Evolutionary conservation across 2,329 filamentous ascomycete genomes (phyloP).

Genomic region (Microcyclosporella mali): DNA sequence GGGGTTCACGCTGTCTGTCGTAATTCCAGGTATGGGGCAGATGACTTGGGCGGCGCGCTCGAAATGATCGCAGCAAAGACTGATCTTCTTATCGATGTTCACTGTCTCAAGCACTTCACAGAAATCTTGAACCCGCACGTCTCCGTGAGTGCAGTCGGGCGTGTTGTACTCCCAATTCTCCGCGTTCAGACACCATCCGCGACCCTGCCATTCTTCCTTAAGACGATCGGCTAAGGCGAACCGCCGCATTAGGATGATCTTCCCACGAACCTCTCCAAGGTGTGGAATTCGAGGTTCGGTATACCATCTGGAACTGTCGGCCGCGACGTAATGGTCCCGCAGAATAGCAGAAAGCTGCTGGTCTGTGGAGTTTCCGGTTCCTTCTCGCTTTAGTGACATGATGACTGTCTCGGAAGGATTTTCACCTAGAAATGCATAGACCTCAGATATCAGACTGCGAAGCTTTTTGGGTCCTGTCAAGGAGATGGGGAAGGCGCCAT

Average conservation of each 20-base stretch:
- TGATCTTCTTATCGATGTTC: conserved; percentile 75
- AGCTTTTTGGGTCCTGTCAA: conserved; percentile 77
- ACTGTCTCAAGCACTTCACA: conserved; percentile 74
- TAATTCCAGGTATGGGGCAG: conserved; percentile 36
- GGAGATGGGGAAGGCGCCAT: conserved; percentile 82
- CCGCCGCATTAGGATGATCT: conserved; percentile 76
- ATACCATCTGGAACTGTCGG: conserved; percentile 62
- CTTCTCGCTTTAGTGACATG: conserved; percentile 86
- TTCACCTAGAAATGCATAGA: conserved; percentile 62
- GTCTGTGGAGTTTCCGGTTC: conserved; percentile 72
- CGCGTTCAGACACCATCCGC: conserved; percentile 54
- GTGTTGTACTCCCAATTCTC: conserved; percentile 82
- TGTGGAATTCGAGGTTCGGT: conserved; percentile 69
- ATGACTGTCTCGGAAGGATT: conserved; percentile 79
- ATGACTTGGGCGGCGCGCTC: conserved; percentile 53
- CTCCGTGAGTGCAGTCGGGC: conserved; percentile 64
- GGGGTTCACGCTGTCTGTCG: conserved; percentile 34
- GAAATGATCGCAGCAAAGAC: conserved; percentile 66
- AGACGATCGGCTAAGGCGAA: conserved; percentile 57
- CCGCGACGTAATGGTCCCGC: conserved; percentile 61
- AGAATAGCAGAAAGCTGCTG: conserved; percentile 70
- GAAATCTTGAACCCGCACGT: conserved; percentile 86
- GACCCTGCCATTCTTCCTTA: conserved; percentile 46
- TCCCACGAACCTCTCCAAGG: conserved; percentile 72
- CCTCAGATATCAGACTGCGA: conserved; percentile 62